These are phyloP conservation scores for Penicillium sp. DNA, from an alignment of 2,329 filamentous ascomycete genomes.

Conservation along the genomic window DNA sequence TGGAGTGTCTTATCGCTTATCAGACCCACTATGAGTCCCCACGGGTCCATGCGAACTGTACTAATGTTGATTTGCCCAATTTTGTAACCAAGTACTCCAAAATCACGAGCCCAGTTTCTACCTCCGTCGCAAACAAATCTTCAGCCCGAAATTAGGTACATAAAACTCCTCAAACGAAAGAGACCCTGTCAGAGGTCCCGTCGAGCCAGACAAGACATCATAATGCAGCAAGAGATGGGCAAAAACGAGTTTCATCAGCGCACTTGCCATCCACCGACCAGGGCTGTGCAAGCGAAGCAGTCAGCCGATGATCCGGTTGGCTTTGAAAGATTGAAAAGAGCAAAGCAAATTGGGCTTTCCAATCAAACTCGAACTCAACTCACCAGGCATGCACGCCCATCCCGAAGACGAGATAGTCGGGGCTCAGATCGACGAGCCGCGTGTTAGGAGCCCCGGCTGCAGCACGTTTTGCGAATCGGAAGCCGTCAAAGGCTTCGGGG, in stretches of 20 bases:
- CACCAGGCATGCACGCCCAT: conserved; percentile 24
- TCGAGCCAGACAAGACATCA: conserved; percentile 15
- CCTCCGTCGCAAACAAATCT: conserved; percentile 28
- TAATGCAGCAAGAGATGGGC: conserved; percentile 16
- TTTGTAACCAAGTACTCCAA: not conserved
- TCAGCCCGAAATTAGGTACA: conserved; percentile 27
- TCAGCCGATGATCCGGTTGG: conserved; percentile 15
- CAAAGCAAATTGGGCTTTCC: not conserved
- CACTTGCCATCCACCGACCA: conserved; percentile 24
- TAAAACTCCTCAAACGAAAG: conserved; percentile 26
- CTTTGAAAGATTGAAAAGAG: conserved; percentile 14
- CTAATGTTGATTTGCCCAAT: not conserved
- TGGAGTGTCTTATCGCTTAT: not conserved
- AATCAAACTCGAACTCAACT: not conserved
- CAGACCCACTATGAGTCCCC: not conserved
- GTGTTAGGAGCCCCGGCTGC: conserved; percentile 13
- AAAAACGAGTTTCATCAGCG: conserved; percentile 19
- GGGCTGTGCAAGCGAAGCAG: conserved; percentile 13
- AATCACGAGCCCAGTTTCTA: conserved; percentile 15
- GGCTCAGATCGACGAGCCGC: conserved; percentile 19
- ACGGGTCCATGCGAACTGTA: not conserved
- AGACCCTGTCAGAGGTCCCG: conserved; percentile 12
- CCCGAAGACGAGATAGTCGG: conserved; percentile 25
- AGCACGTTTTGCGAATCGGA: conserved; percentile 19
- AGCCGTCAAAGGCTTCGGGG: conserved; percentile 21